Evolutionary conservation across 805 yeast species (phyloP), one percentile per base, ranked within the genome.

Genomic region (Debaryomyces prosopidis): DNA sequence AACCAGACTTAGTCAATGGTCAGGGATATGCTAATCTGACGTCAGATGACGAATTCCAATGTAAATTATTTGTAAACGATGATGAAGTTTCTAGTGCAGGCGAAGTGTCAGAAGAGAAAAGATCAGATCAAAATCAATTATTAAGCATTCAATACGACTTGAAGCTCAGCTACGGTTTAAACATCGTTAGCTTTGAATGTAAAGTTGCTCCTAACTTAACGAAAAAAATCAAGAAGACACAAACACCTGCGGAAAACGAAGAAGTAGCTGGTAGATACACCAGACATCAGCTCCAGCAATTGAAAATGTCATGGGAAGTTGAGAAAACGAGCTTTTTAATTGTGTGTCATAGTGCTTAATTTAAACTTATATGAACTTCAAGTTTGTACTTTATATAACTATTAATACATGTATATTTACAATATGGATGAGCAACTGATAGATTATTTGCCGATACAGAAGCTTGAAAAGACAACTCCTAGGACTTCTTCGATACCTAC

Each of bases 401-500:
- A 15, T 43, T 16, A 9, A 28, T 36, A 31, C 16, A 33, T 17
- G 42, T 32, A 33, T 36, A 39, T 36, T 32, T 36, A 45, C 19
- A 36, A 40, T 44, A 33, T 34, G 36, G 30, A 44, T 14, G 36
- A 14, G 23, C 39, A 34, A 23, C 33, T 14, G 16, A 23, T 23
- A n/a, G 18, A 30, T 52, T 68, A 92, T 63, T 92, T 92, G 0
- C 99, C 99, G 17, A 94, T 89, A 64, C 99, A 94, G 62, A 94
- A 94, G 49, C 82, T 86, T 2, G 96, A 84, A 59, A 94, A 94
- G 0, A 94, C 94, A 1, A 88, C 92, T 0, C 94, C 97, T 4
- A 94, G 69, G 0, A 94, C 82, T 58, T 94, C 98, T 54, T 94
- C 97, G 0, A 91, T 76, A 0, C 96, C 96, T 11, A 92, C 81